Base-by-base conservation (phyloP, 441 rosid species). In the Adansonia rubrostipa region DNA sequence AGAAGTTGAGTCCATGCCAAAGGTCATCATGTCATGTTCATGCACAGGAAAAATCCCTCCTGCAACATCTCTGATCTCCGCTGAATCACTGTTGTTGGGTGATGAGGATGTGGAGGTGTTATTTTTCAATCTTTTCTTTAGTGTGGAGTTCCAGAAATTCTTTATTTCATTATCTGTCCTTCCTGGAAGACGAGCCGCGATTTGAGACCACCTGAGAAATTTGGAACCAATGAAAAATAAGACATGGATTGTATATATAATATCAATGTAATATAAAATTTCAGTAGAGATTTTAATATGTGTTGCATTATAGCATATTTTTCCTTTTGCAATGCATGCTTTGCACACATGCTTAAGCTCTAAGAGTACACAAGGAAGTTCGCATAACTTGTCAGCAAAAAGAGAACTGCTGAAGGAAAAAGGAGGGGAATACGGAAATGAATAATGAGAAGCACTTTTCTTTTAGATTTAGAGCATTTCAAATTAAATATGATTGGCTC, bases 101-200 rank as follows among this genome's bases (percentile, higher is more conserved):
- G 89, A 84, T 24, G 90, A 85, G 74, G 84, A 79, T 68, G 86
- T 78, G 68, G 79, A n/a, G 44, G 84, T 47, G 79, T 74, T 83
- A 63, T 80, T 82, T 82, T 86, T 91, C 68, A 90, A 63, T 82
- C 85, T 86, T 77, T 88, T 90, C 86, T 87, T 90, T 68, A 89
- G 15, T 13, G 91, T 85, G 5, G 92, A 86, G 83, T 90, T 89
- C 94, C 94, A 90, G 68, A 89, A 90, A 79, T 90, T 90, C 79
- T 90, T 91, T 77, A 91, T 89, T 80, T 91, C 92, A 8, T 91
- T 91, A 67, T 91, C 94, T 13, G 94, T 91, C 68, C 94, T 81
- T 44, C 94, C 94, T 8, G 94, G 94, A 72, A 91, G 88, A 72
- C 88, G 77, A 47, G 91, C 89, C 62, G 94, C 94, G 47, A 91